These are phyloP conservation scores for Lagenaria siceraria DNA, from an alignment of 306 rosid genomes.

Conservation along the genomic window DNA sequence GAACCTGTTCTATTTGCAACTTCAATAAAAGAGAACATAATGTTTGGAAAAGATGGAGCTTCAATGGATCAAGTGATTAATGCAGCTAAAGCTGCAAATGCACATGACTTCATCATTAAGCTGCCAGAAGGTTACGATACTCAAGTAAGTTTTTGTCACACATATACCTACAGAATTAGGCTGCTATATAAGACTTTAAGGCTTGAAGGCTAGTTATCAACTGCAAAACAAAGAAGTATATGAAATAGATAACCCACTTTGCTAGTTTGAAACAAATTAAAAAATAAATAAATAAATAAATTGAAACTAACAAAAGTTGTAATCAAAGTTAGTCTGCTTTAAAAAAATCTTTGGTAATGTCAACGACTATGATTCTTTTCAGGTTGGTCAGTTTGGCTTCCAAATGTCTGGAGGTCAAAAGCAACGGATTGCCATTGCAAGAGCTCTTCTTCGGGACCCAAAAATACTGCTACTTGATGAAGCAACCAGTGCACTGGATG, in stretches of 20 bases:
- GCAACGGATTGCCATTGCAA: constrained; percentile 77
- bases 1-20: constrained; percentile 95
- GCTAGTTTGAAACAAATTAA: background rate
- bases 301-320: background rate
- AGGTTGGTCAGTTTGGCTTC: constrained; percentile 83
- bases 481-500: constrained; percentile 81
- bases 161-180: background rate
- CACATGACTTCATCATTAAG: constrained; percentile 70
- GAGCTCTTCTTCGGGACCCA: constrained; percentile 79
- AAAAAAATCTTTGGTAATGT: background rate
- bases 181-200: background rate
- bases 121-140: constrained; percentile 84
- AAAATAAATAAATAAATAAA: background rate
- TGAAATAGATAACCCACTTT: background rate
- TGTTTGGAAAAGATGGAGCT: constrained; percentile 86
- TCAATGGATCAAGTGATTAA: constrained; percentile 56
- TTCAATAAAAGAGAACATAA: constrained; percentile 60
- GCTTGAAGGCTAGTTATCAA: background rate
- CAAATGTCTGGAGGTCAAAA: constrained; percentile 89
- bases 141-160: constrained; percentile 40
- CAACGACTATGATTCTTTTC: constrained; percentile 11
- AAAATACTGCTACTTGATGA: constrained; percentile 80
- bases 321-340: background rate
- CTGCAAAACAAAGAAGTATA: background rate
- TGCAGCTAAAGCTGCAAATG: constrained; percentile 79